These are phyloP conservation scores for Leptoxyphium fumago DNA, from an alignment of 2,329 filamentous ascomycete species.

Conservation along the genomic window DNA sequence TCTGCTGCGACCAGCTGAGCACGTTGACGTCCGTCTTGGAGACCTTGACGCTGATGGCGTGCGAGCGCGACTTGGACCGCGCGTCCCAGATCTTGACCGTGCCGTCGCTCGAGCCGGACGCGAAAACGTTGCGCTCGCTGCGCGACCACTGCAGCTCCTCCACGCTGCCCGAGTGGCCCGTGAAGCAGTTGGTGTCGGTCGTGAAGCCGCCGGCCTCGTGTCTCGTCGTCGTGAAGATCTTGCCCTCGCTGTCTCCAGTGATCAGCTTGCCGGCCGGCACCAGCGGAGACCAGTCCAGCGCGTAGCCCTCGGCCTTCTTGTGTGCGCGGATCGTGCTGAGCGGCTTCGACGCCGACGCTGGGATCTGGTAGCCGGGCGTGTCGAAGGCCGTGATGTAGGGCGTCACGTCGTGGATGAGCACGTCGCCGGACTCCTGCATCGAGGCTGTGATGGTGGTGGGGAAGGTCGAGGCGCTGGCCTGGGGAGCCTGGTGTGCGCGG, in stretches of 20 bases:
- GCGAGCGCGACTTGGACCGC: conserved; percentile 72
- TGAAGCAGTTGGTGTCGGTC: conserved; percentile 70
- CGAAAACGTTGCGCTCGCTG: conserved; percentile 82
- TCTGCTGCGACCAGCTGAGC: conserved; percentile 84
- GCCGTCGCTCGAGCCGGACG: conserved; percentile 84
- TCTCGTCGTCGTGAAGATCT: conserved; percentile 76
- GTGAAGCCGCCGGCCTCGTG: conserved; percentile 81
- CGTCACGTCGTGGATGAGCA: conserved; percentile 89
- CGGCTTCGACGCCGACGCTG: conserved; percentile 75
- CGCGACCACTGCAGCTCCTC: conserved; percentile 98
- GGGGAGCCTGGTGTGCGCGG: conserved; percentile 66
- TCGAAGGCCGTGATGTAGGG: conserved; percentile 83
- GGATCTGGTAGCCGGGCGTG: conserved; percentile 66
- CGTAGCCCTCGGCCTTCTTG: conserved; percentile 77
- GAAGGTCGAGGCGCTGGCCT: conserved; percentile 53
- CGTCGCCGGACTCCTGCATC: conserved; percentile 79
- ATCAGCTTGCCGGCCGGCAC: conserved; percentile 70
- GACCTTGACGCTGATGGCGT: conserved; percentile 76
- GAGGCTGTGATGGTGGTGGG: conserved; percentile 73
- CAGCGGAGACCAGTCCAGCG: conserved; percentile 86
- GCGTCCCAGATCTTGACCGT: conserved; percentile 95
- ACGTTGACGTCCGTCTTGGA: conserved; percentile 86
- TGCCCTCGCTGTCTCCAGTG: conserved; percentile 80
- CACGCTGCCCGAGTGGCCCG: conserved; percentile 69
- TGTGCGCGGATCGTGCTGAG: conserved; percentile 78